Evolutionary conservation across 164 flowering plant genomes (phyloP).

Genomic region (Malania oleifera): DNA sequence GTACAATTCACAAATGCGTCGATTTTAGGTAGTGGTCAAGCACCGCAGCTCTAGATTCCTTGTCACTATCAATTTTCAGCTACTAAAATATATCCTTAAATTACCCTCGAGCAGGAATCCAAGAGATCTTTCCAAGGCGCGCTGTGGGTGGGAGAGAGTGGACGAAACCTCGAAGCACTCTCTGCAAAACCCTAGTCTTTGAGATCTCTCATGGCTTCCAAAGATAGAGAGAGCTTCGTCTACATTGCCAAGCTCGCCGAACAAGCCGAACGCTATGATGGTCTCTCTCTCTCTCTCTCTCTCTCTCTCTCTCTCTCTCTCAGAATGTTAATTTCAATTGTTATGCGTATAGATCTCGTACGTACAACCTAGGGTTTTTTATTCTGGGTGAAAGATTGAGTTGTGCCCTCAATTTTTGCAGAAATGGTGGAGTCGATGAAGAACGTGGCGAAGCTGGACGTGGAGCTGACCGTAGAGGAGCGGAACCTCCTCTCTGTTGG

Average conservation of each 20-base stretch:
- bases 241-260: constrained; percentile 26
- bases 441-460: constrained; percentile 13
- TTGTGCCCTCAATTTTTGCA: not conserved
- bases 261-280: constrained; percentile 25
- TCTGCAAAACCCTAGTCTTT: constrained; percentile 10
- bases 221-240: constrained; percentile 17
- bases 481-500: constrained; percentile 11
- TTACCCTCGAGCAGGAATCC: too few species aligned
- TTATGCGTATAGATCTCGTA: not conserved
- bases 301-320: not conserved
- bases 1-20: too few species aligned
- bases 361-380: not conserved
- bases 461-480: constrained; percentile 17
- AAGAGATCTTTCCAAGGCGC: too few species aligned
- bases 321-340: too few species aligned
- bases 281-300: constrained; percentile 3
- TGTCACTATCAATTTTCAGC: too few species aligned
- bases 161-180: too few species aligned
- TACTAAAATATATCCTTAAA: too few species aligned
- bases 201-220: constrained; percentile 14
- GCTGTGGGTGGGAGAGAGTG: too few species aligned
- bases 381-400: not conserved
- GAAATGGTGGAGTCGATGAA: constrained; percentile 20
- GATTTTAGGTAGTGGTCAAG: too few species aligned
- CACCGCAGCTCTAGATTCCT: too few species aligned